Conservation (phyloP, 805 yeast species). For the Danielia oregonensis region DNA sequence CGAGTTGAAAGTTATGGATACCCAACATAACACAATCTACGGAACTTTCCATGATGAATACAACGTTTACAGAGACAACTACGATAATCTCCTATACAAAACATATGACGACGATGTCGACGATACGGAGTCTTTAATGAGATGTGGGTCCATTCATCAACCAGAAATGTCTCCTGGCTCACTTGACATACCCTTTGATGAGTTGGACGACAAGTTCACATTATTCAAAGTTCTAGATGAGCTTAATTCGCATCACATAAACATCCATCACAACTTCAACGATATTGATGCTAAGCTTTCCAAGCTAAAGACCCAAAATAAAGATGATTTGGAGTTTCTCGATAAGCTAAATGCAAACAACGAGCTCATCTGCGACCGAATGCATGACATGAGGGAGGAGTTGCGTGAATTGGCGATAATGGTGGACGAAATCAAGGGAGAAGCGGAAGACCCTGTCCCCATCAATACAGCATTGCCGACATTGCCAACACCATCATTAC, state of each 20-base stretch:
- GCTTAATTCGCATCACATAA: slow-evolving; percentile 9
- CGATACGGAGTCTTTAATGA: slow-evolving; percentile 21
- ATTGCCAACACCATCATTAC: no score
- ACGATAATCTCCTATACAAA: slow-evolving; percentile 5
- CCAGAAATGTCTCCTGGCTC: neutral
- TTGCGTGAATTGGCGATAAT: slow-evolving; percentile 5
- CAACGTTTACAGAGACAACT: slow-evolving; percentile 9
- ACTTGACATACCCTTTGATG: neutral
- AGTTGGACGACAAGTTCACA: slow-evolving; percentile 5
- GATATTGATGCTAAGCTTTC: slow-evolving; percentile 6
- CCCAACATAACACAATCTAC: slow-evolving; percentile 10
- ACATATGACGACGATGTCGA: slow-evolving; percentile 15
- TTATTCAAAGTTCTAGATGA: slow-evolving; percentile 9
- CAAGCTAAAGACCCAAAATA: slow-evolving; percentile 9
- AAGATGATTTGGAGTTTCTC: slow-evolving; percentile 12
- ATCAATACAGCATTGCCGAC: no score
- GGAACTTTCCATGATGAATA: slow-evolving; percentile 12
- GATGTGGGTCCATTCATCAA: slow-evolving; percentile 2
- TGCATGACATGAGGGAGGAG: slow-evolving; percentile 13
- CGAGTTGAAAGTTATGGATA: slow-evolving; percentile 18
- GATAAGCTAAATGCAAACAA: slow-evolving; percentile 10
- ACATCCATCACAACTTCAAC: slow-evolving; percentile 6
- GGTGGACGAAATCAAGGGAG: slow-evolving; percentile 7
- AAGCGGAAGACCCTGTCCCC: neutral
- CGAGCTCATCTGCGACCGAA: slow-evolving; percentile 12